Evolutionary conservation across 1,139 yeast genomes (phyloP), one percentile per base, ranked within the genome.

Genomic region (Candida mesenterica): DNA sequence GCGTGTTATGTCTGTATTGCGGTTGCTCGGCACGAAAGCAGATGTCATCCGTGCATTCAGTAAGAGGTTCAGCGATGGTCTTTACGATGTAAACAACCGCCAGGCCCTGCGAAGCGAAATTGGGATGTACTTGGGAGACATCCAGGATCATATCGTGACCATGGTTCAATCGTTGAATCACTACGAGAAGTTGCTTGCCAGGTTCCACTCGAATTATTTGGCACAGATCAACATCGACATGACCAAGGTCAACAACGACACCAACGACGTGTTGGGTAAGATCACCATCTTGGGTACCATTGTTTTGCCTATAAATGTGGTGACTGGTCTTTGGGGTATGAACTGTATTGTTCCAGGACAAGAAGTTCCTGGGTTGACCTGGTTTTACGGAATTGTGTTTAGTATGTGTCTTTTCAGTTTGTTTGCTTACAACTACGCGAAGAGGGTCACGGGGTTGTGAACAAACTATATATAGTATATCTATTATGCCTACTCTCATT

Each of bases 241-340:
- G 97, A 92, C 97, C 5, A 82, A 83, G 57, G 96, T 89, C n/a
- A 92, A 90, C 61, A 92, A 92, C 53, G 97, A 90, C 50, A 90
- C 95, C 75, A 92, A 92, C 58, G 97, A 92, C 54, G 96, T 90
- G 3, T 74, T 92, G 52, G 96, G 97, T 3, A 87, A 90, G 55
- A 87, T 92, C 39, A 88, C 97, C 5, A 83, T 92, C 28, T 65
- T 92, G 44, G 98, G 98, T 72, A 89, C 97, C 0, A 86, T 92
- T 42, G 96, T 92, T 6, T 67, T 92, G 42, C 98, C 98, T 3
- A 77, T 92, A 73, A 92, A 92, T 56, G 87, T 92, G 38, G 82
- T 92, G 16, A 92, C 98, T 1, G 98, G 98, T 19, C 67, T 92
- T 36, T 92, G 97, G 97, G 98, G 98, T 42, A 92, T 92, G 98